Percentiles rank a stretch among this genome's conserved stretches.
These are phyloP conservation scores for Puccinia horiana DNA, from an alignment of 1,284 basidiomycete species.

Conservation along the genomic window DNA sequence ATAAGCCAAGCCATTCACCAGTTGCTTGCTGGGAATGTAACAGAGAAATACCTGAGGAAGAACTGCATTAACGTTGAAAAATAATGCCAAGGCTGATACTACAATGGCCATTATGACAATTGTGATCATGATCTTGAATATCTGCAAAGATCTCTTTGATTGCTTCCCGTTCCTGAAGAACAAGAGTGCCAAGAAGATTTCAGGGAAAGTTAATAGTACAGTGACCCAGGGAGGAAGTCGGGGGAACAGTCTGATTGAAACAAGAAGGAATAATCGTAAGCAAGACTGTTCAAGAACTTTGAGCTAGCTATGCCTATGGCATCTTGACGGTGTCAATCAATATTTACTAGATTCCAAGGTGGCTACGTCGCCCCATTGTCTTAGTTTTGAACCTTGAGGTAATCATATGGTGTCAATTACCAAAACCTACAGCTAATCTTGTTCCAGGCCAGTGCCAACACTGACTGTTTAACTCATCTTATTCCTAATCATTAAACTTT, in stretches of 20 bases:
- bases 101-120: conserved; percentile 42
- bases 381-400: no score
- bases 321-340: neutral
- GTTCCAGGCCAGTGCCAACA: no score
- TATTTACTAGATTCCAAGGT: neutral
- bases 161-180: conserved; percentile 41
- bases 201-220: conserved; percentile 26
- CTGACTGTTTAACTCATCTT: no score
- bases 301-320: neutral
- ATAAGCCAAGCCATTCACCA: conserved; percentile 14
- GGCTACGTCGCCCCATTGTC: no score
- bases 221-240: conserved; percentile 35
- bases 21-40: conserved; percentile 22
- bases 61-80: conserved; percentile 43
- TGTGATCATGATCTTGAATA: conserved; percentile 44
- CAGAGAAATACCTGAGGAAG: conserved; percentile 17
- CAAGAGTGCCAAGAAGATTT: conserved; percentile 37
- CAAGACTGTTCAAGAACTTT: no score
- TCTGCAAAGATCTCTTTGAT: conserved; percentile 14
- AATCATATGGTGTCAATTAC: no score
- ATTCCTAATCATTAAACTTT: no score
- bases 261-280: neutral
- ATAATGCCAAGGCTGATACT: conserved; percentile 18
- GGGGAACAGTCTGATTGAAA: conserved; percentile 24
- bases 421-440: no score